phyloP scores from a whole-genome alignment of 441 rosid species.

The Pelargonium citronellum region DNA sequence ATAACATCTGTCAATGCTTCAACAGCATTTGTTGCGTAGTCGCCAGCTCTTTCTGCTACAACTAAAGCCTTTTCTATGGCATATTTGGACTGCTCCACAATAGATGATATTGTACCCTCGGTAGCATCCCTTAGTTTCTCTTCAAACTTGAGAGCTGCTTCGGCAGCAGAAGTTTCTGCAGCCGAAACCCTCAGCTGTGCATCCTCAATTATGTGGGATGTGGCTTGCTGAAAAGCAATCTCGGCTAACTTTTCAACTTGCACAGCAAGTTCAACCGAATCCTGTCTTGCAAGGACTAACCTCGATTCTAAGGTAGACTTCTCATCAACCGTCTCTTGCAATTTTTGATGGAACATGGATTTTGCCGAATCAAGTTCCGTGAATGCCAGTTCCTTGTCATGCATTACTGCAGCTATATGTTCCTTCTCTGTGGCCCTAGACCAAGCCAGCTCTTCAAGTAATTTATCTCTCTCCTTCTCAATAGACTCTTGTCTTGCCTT shows the following conservation, averaged over 20 bases:
- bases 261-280: constrained; percentile 42
- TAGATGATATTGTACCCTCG: constrained; percentile 33
- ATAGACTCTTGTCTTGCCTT: constrained; percentile 28
- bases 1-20: constrained; percentile 19
- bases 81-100: constrained; percentile 42
- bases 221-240: constrained; percentile 39
- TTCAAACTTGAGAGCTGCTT: constrained; percentile 33
- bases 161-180: constrained; percentile 44
- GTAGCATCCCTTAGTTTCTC: constrained; percentile 40
- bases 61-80: constrained; percentile 38
- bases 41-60: constrained; percentile 36
- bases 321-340: constrained; percentile 35
- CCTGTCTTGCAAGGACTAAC: constrained; percentile 41
- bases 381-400: constrained; percentile 36
- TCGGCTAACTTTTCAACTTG: constrained; percentile 48
- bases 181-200: constrained; percentile 39
- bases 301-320: constrained; percentile 35
- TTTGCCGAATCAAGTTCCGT: constrained; percentile 35
- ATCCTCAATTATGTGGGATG: constrained; percentile 34
- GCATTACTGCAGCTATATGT: constrained; percentile 28
- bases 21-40: constrained; percentile 33
- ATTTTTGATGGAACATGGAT: constrained; percentile 33
- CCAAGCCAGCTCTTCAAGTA: constrained; percentile 37
- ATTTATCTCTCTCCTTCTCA: constrained; percentile 36
- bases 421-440: constrained; percentile 38